A percentile compares a stretch with the other conserved stretches of the same genome.
phyloP scores from a whole-genome alignment of 495 filamentous ascomycete species.

The Penicillium chermesinum region DNA sequence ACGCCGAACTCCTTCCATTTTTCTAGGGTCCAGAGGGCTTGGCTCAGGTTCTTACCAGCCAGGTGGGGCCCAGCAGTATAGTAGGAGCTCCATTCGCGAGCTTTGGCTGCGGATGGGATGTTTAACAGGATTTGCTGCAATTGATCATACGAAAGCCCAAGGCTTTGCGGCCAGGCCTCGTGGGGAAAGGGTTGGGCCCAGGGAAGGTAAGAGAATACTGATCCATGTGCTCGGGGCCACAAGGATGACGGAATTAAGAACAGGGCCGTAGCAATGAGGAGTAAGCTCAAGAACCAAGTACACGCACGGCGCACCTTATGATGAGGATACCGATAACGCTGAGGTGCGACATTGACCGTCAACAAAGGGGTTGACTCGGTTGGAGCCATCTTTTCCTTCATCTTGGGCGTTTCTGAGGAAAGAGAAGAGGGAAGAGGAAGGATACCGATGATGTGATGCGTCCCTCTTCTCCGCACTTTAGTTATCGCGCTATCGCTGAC shows the following conservation, averaged over 20 bases:
- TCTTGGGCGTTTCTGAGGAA: conserved; percentile 16
- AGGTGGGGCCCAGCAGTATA: conserved; percentile 88
- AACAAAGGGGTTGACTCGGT: conserved; percentile 42
- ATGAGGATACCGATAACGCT: conserved; percentile 62
- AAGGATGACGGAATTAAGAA: conserved; percentile 51
- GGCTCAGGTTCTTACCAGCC: conserved; percentile 79
- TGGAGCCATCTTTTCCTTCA: conserved; percentile 42
- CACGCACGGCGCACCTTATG: conserved; percentile 66
- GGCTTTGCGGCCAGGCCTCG: conserved; percentile 36
- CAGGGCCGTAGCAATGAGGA: conserved; percentile 56
- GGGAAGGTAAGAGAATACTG: conserved; percentile 39
- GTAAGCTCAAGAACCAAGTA: conserved; percentile 53
- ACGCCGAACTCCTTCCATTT: conserved; percentile 83
- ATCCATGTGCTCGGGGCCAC: conserved; percentile 33
- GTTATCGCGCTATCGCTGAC: conserved; percentile 24
- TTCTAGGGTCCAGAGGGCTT: conserved; percentile 83
- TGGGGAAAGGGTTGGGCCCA: conserved; percentile 36
- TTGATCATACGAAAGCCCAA: conserved; percentile 57
- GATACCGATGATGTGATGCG: neutral
- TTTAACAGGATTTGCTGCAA: conserved; percentile 65
- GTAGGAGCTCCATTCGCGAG: conserved; percentile 80
- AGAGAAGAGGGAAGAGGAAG: conserved; percentile 2
- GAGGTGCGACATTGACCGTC: conserved; percentile 32
- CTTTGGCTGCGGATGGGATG: conserved; percentile 64
- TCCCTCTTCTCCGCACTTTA: conserved; percentile 17